Evolutionary conservation across 345 rosid species (phyloP), one percentile per base, ranked within the genome.

Genomic region (Clarkia xantiana): DNA sequence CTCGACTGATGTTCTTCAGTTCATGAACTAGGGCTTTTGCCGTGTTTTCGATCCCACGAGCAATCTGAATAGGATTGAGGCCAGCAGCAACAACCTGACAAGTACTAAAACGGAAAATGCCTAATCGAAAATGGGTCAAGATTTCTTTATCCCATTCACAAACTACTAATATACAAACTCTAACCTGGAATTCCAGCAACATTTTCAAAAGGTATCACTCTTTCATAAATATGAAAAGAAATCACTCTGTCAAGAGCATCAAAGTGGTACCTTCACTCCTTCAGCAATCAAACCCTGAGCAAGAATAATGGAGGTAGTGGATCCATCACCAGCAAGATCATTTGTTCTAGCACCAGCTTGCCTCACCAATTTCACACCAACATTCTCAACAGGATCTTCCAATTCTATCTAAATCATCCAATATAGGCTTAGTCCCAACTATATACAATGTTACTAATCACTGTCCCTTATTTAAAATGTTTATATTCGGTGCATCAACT

Each of bases 291-390:
- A 73, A 60, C 94, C 97, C 67, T 77, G 88, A 57, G 95, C 90
- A 65, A 90, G 97, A 56, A 90, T 12, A 57, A 90, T 70, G 55
- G 97, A 81, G 25, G 97, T 86, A 22, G 91, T 85, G 52, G 91
- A 90, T 56, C 97, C 97, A 74, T 90, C 95, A 63, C 95, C 94
- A 0, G 91, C 97, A 57, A 78, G 90, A 42, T 82, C 84, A 73
- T 85, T 90, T 57, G 95, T 90, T 67, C 71, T 90, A 16, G 95
- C 94, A 60, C 95, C 97, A 5, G 97, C 91, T 74, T 85, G 97
- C 66, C 97, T 85, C 68, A 85, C 90, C 77, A 90, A 67, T 65
- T 85, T 90, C 50, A 85, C 95, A 59, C 97, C 97, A 67, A 90
- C 88, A 70, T 90, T 85, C 76, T 82, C 97, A 62, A 89, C 45